These are phyloP conservation scores for Blastomyces parvus DNA, from an alignment of 2,329 filamentous ascomycete species.

Conservation along the genomic window DNA sequence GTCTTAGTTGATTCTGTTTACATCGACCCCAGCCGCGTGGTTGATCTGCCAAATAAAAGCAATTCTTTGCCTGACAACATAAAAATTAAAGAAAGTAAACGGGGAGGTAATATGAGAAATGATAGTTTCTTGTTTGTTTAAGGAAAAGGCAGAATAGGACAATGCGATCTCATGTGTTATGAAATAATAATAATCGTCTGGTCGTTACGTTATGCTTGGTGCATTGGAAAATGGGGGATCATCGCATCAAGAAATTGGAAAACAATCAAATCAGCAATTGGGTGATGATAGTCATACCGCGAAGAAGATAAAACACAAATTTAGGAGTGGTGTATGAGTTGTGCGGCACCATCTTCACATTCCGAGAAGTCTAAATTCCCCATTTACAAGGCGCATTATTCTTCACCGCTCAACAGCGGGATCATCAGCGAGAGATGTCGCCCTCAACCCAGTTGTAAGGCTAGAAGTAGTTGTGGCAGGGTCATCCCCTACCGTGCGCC, in stretches of 20 bases:
- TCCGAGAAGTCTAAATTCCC: background rate
- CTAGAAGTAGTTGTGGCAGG: constrained; percentile 10
- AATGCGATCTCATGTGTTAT: background rate
- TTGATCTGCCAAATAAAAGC: no score
- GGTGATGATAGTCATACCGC: background rate
- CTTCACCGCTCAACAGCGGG: constrained; percentile 7
- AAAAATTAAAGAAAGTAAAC: background rate
- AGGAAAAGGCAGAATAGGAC: background rate
- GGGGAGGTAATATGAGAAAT: background rate
- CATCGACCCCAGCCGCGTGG: no score
- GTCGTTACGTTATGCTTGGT: background rate
- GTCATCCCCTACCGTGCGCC: background rate
- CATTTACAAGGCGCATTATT: background rate
- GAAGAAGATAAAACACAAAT: no score
- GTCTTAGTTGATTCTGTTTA: background rate
- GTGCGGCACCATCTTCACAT: background rate
- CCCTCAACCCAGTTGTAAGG: constrained; percentile 13
- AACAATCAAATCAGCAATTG: background rate
- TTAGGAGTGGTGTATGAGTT: background rate
- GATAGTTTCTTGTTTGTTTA: no score
- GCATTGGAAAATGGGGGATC: background rate
- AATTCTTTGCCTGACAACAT: background rate
- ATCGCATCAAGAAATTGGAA: background rate
- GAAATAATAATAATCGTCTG: background rate
- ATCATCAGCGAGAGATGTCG: constrained; percentile 13